Evolutionary conservation across 805 yeast species (phyloP).

Genomic region (Peterozyma toletana): DNA sequence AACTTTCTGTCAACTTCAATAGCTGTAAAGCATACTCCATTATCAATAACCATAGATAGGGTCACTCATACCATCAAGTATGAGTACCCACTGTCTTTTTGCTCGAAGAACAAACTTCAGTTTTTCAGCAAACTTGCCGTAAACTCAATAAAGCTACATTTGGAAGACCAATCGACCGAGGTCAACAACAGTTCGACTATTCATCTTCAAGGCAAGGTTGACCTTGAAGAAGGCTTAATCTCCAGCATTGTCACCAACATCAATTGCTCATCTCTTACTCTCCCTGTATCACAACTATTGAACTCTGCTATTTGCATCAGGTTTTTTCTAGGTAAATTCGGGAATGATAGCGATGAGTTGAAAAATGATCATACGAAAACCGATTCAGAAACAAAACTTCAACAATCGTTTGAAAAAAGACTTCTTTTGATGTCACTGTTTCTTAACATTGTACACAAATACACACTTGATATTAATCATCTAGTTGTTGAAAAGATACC

Average conservation of each 20-base stretch:
- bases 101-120: too few relatives aligned
- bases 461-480: slow-evolving; percentile 15
- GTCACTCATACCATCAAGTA: too few relatives aligned
- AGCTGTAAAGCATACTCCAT: too few relatives aligned
- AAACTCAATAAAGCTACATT: too few relatives aligned
- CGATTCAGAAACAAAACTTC: not conserved
- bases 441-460: slow-evolving; percentile 14
- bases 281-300: slow-evolving; percentile 14
- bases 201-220: slow-evolving; percentile 9
- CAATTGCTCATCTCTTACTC: slow-evolving; percentile 7
- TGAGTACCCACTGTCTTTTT: too few relatives aligned
- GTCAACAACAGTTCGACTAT: too few relatives aligned
- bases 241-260: slow-evolving; percentile 8
- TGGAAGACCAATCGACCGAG: too few relatives aligned
- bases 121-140: too few relatives aligned
- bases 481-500: slow-evolving; percentile 19
- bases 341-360: too few relatives aligned
- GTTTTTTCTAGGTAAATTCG: not conserved
- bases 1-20: too few relatives aligned
- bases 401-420: slow-evolving; percentile 2
- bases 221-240: slow-evolving; percentile 13
- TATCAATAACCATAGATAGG: too few relatives aligned
- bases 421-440: slow-evolving; percentile 12
- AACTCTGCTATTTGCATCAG: not conserved
- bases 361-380: not conserved